Conservation (phyloP, 1,139 yeast species). For the Wickerhamomyces sp. region DNA sequence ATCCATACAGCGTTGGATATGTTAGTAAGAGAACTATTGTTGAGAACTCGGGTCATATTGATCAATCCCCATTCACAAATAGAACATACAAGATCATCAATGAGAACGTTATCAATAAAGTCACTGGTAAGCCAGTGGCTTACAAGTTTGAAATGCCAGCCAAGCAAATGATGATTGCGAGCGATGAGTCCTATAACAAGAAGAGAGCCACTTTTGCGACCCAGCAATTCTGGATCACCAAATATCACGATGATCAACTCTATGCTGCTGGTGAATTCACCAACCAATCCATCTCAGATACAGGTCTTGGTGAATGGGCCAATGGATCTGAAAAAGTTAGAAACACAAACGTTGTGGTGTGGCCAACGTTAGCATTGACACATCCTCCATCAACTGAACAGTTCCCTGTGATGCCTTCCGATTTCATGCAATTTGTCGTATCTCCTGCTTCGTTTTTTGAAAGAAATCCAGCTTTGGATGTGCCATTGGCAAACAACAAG, state of each 20-base stretch:
- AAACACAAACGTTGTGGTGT: conserved; percentile 74
- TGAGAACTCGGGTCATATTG: conserved; percentile 69
- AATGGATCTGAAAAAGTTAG: conserved; percentile 67
- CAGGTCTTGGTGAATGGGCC: conserved; percentile 55
- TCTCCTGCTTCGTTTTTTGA: conserved; percentile 77
- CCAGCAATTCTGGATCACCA: conserved; percentile 57
- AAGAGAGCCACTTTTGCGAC: conserved; percentile 57
- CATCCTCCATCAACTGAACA: conserved; percentile 88
- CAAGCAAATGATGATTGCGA: conserved; percentile 58
- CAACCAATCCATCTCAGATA: conserved; percentile 50
- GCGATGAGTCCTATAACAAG: conserved; percentile 43
- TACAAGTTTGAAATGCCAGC: conserved; percentile 79
- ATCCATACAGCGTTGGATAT: conserved; percentile 76
- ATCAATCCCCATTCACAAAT: conserved; percentile 71
- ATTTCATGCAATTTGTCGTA: conserved; percentile 62
- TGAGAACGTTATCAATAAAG: conserved; percentile 71
- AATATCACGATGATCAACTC: conserved; percentile 49
- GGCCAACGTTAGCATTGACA: conserved; percentile 86
- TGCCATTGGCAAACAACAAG: conserved; percentile 66
- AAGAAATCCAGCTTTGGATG: conserved; percentile 76
- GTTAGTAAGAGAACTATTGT: conserved; percentile 57
- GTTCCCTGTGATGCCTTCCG: conserved; percentile 93
- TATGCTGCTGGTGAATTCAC: conserved; percentile 65
- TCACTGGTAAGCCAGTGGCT: conserved; percentile 74
- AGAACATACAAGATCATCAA: conserved; percentile 77